A percentile compares a stretch with the other conserved stretches of the same genome.
Conservation (phyloP, 768 basidiomycete species). For the Naematelia aurantialba region DNA sequence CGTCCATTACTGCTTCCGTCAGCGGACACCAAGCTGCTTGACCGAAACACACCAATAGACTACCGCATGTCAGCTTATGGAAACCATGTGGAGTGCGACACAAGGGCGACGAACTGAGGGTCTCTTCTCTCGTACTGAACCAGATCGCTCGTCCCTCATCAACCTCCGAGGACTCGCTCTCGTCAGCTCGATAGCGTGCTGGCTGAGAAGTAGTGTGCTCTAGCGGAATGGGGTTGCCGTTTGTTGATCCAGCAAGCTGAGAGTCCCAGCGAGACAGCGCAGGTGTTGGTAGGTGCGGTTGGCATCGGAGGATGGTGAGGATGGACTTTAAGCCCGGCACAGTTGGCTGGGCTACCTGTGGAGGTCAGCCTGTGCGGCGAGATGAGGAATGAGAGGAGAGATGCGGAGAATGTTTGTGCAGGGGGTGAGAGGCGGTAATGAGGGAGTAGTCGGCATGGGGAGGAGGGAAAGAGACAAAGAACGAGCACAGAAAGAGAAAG, state of each 20-base stretch:
- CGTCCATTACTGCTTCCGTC: conserved; percentile 49
- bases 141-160: conserved; percentile 57
- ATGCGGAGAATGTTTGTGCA: no score
- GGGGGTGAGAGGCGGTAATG: no score
- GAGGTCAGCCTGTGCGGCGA: no score
- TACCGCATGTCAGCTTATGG: conserved; percentile 10
- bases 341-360: conserved; percentile 83
- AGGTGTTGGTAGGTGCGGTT: conserved; percentile 20
- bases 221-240: conserved; percentile 5
- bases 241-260: neutral
- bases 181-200: neutral
- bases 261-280: conserved; percentile 7
- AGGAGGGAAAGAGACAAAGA: no score
- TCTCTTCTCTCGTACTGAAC: conserved; percentile 97
- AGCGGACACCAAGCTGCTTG: neutral
- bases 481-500: no score
- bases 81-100: neutral
- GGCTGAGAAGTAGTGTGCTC: conserved; percentile 14
- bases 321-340: conserved; percentile 86
- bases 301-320: conserved; percentile 64
- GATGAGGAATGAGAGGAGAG: no score
- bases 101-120: conserved; percentile 62
- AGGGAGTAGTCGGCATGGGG: no score
- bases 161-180: conserved; percentile 5
- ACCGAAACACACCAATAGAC: conserved; percentile 56